Evolutionary conservation across 148 eudicot species (phyloP).

Genomic region (Rheum nobile): DNA sequence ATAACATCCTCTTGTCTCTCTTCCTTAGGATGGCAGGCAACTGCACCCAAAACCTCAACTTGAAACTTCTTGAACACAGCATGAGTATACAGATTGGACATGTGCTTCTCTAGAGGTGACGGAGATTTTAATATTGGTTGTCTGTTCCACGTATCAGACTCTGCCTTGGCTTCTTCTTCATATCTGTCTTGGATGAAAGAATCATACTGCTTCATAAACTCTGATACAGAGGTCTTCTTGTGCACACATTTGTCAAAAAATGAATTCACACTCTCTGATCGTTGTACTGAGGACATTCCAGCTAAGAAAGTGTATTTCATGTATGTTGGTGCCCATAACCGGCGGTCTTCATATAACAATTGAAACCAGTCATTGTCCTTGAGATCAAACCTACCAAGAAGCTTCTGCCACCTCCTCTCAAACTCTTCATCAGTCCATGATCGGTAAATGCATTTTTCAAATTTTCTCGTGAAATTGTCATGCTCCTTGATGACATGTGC

Average conservation of each 20-base stretch:
- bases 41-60: slow-evolving; percentile 79
- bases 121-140: slow-evolving; percentile 77
- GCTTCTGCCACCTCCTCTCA: slow-evolving; percentile 83
- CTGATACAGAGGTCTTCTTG: slow-evolving; percentile 70
- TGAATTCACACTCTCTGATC: slow-evolving; percentile 84
- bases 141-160: slow-evolving; percentile 81
- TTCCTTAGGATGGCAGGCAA: slow-evolving; percentile 74
- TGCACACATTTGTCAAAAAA: slow-evolving; percentile 91
- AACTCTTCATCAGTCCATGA: slow-evolving; percentile 74
- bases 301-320: slow-evolving; percentile 61
- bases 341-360: slow-evolving; percentile 56
- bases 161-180: slow-evolving; percentile 94
- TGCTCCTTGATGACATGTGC: slow-evolving; percentile 59
- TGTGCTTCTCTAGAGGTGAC: slow-evolving; percentile 93
- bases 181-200: slow-evolving; percentile 72
- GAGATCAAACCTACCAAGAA: slow-evolving; percentile 53
- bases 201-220: slow-evolving; percentile 76
- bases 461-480: slow-evolving; percentile 51
- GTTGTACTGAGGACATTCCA: slow-evolving; percentile 71
- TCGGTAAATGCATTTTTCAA: slow-evolving; percentile 71
- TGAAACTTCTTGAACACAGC: slow-evolving; percentile 85
- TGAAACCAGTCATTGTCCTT: slow-evolving; percentile 61
- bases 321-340: slow-evolving; percentile 63
- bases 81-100: slow-evolving; percentile 56
- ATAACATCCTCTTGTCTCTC: slow-evolving; percentile 49